phyloP scores from a whole-genome alignment of 768 basidiomycete genomes.

The Naganishia vaughanmartiniae region DNA sequence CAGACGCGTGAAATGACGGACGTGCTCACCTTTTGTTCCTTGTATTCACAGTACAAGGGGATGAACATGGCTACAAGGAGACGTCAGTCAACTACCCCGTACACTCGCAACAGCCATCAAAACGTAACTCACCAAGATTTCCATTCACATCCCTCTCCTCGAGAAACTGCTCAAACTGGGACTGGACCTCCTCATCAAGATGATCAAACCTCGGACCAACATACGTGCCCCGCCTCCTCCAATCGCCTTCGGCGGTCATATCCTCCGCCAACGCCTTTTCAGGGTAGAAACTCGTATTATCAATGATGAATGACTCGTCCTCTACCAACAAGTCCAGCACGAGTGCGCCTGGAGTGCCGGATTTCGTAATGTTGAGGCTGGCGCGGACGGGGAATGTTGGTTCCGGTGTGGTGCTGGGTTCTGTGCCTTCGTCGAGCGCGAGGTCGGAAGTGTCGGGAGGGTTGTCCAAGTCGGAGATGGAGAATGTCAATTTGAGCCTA shows the following conservation, averaged over 20 bases:
- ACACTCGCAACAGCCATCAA: too few species aligned
- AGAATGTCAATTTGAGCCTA: constrained; percentile 87
- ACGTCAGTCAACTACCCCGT: not conserved
- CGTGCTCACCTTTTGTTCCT: constrained; percentile 80
- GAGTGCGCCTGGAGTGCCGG: constrained; percentile 60
- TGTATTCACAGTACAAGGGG: constrained; percentile 79
- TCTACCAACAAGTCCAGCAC: constrained; percentile 54
- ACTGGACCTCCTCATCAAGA: constrained; percentile 79
- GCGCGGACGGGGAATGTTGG: constrained; percentile 70
- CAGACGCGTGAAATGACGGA: not conserved
- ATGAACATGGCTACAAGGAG: constrained; percentile 68
- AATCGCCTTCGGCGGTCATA: constrained; percentile 83
- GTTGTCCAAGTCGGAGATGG: constrained; percentile 77
- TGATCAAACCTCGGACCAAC: constrained; percentile 94
- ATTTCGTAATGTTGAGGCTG: constrained; percentile 79
- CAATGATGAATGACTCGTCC: constrained; percentile 59
- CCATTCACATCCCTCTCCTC: constrained; percentile 87
- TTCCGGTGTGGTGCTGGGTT: constrained; percentile 46
- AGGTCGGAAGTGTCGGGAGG: constrained; percentile 50
- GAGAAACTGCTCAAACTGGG: constrained; percentile 85
- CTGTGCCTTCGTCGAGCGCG: constrained; percentile 46
- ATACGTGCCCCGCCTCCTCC: constrained; percentile 86
- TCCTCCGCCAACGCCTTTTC: constrained; percentile 71
- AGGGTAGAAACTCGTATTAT: constrained; percentile 75
- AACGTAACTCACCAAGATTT: constrained; percentile 56